phyloP scores from a whole-genome alignment of 1,284 basidiomycete genomes.

The Gymnopus androsaceus region DNA sequence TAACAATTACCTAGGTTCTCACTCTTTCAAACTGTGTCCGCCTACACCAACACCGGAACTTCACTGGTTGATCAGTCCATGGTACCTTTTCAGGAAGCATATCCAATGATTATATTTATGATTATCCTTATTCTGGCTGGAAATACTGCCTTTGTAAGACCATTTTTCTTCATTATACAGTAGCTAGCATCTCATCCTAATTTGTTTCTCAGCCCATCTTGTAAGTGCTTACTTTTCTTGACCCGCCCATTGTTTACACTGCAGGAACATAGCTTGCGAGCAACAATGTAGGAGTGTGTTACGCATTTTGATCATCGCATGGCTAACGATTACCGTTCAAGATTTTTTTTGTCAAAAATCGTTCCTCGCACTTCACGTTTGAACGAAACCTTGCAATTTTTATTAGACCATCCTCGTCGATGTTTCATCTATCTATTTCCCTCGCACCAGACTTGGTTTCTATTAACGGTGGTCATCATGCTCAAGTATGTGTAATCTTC shows the following conservation, averaged over 20 bases:
- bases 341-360: constrained; percentile 74
- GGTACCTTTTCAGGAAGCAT: constrained; percentile 86
- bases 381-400: constrained; percentile 85
- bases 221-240: constrained; percentile 43
- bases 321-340: constrained; percentile 32
- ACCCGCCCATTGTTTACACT: constrained; percentile 9
- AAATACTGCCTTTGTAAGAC: constrained; percentile 87
- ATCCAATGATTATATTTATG: constrained; percentile 74
- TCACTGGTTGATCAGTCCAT: constrained; percentile 90
- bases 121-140: constrained; percentile 80
- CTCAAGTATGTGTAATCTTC: constrained; percentile 61
- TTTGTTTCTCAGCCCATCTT: constrained; percentile 61
- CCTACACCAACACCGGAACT: constrained; percentile 89
- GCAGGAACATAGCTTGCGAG: constrained; percentile 49
- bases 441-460: constrained; percentile 93
- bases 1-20: constrained; percentile 66
- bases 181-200: constrained; percentile 4
- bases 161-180: not conserved
- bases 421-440: constrained; percentile 97
- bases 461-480: constrained; percentile 65
- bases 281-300: constrained; percentile 54
- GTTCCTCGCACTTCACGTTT: constrained; percentile 61
- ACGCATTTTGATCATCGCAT: not conserved
- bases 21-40: constrained; percentile 83
- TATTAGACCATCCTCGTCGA: constrained; percentile 94